Evolutionary conservation across 495 filamentous ascomycete species (phyloP).

Genomic region (Aspergillus conjunctus): DNA sequence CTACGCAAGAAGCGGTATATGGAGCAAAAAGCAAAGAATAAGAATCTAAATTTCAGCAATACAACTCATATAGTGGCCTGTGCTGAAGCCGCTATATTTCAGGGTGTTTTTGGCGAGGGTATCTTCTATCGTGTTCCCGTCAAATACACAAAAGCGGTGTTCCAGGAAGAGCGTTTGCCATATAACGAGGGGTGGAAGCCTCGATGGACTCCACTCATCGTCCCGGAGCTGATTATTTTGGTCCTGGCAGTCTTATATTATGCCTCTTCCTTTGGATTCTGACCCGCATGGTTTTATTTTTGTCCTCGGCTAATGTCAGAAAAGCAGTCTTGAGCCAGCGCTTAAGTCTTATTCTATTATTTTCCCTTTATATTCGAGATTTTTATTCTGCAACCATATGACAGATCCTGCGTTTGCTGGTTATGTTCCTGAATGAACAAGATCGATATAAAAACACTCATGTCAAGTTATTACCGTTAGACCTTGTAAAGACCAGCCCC

Average conservation of each 20-base stretch:
- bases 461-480: too few relatives aligned
- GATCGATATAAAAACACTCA: too few relatives aligned
- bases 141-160: not conserved
- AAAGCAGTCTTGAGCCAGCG: too few relatives aligned
- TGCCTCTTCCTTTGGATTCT: too few relatives aligned
- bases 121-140: not conserved
- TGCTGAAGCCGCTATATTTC: not conserved
- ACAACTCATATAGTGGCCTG: not conserved
- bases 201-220: not conserved
- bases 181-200: slow-evolving; percentile 1
- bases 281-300: too few relatives aligned
- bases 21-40: not conserved
- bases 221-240: not conserved
- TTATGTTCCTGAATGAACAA: too few relatives aligned
- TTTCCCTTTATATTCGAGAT: too few relatives aligned
- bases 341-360: too few relatives aligned
- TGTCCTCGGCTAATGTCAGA: too few relatives aligned
- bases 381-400: too few relatives aligned
- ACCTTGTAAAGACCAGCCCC: too few relatives aligned
- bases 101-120: not conserved
- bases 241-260: not conserved
- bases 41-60: not conserved
- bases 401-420: too few relatives aligned
- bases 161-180: not conserved
- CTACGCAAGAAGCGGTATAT: not conserved